Conservation (phyloP, 202 grass and related monocot genomes). For the Schoenoplectus triqueter region DNA sequence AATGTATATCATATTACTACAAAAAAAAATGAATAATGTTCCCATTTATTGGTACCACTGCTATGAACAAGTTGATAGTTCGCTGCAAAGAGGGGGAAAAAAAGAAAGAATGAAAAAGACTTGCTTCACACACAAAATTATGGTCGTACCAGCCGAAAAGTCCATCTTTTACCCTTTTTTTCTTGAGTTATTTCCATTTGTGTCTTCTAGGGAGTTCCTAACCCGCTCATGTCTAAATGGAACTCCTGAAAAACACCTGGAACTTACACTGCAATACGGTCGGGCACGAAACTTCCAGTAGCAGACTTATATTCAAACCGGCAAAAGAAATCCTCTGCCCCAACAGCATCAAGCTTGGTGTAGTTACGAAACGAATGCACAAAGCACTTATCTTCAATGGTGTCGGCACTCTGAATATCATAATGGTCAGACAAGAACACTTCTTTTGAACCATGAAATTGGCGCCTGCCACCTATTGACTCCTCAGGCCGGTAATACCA, state of each 20-base stretch:
- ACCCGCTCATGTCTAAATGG: neutral
- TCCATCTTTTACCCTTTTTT: neutral
- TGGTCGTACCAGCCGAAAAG: neutral
- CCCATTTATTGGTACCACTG: neutral
- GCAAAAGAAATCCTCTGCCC: constrained; percentile 92
- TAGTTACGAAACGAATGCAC: constrained; percentile 91
- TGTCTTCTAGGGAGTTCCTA: neutral
- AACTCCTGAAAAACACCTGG: constrained; percentile 17
- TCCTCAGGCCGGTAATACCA: constrained; percentile 98
- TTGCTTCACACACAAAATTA: neutral
- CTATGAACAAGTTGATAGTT: neutral
- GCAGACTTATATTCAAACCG: constrained; percentile 96
- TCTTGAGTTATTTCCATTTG: neutral
- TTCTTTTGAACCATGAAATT: constrained; percentile 93
- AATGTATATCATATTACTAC: no score
- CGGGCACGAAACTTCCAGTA: constrained; percentile 90
- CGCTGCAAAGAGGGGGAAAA: neutral
- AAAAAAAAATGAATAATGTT: no score
- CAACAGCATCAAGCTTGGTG: constrained; percentile 93
- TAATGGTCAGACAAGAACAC: constrained; percentile 94
- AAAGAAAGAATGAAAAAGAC: neutral
- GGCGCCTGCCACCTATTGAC: constrained; percentile 76
- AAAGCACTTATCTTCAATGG: constrained; percentile 86
- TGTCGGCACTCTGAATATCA: constrained; percentile 90
- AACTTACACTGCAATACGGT: constrained; percentile 96